Conservation (phyloP, 768 basidiomycete genomes). For the Macrolepiota albuminosa region DNA sequence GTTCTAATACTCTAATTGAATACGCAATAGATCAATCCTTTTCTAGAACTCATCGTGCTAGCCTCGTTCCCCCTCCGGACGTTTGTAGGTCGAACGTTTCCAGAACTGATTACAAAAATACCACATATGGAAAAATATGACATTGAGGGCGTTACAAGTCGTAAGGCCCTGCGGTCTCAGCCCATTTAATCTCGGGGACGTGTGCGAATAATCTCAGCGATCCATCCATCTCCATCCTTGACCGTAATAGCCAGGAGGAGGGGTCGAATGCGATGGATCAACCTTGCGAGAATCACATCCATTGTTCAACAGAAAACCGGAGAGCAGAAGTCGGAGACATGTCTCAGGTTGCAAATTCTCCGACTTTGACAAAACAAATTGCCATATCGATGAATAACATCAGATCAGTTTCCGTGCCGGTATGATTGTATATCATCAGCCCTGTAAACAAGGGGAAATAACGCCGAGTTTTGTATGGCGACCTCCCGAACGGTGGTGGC, state of each 20-base stretch:
- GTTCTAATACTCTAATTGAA: too few species aligned
- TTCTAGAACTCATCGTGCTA: too few species aligned
- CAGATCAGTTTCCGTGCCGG: neutral
- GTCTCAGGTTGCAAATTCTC: neutral
- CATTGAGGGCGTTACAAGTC: too few species aligned
- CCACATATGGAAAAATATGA: too few species aligned
- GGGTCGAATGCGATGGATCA: neutral
- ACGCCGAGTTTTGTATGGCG: neutral
- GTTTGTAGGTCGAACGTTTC: too few species aligned
- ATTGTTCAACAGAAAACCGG: neutral
- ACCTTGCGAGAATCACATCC: neutral
- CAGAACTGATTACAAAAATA: too few species aligned
- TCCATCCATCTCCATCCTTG: neutral
- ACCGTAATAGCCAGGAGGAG: neutral
- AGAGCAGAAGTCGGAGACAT: neutral
- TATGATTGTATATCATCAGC: neutral
- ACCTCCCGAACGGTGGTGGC: too few species aligned
- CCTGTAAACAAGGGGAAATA: neutral
- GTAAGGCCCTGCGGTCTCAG: too few species aligned
- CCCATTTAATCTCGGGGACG: neutral
- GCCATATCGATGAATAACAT: neutral
- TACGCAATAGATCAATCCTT: too few species aligned
- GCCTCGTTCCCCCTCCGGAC: too few species aligned
- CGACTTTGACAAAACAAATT: neutral
- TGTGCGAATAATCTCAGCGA: neutral